These are phyloP conservation scores for Avena eriantha DNA, from an alignment of 176 grass and related monocot genomes.

Conservation along the genomic window DNA sequence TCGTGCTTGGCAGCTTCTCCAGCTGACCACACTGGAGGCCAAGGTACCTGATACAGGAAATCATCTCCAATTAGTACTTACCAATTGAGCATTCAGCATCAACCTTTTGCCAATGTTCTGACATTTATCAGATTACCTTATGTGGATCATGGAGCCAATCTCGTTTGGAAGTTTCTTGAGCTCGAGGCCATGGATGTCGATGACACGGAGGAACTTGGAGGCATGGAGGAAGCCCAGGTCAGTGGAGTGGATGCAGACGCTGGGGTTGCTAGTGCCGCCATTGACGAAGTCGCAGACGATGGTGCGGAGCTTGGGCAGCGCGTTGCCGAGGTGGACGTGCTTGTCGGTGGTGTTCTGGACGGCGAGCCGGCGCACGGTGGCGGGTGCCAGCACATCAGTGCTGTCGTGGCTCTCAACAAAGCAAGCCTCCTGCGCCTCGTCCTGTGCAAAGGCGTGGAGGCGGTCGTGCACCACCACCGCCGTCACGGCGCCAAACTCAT, in stretches of 20 bases:
- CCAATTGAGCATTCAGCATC: background rate
- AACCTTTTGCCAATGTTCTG: background rate
- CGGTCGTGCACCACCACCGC: constrained; percentile 54
- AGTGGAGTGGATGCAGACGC: constrained; percentile 33
- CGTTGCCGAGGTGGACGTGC: constrained; percentile 53
- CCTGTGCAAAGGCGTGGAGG: constrained; percentile 56
- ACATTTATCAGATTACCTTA: constrained; percentile 41
- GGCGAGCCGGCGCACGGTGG: constrained; percentile 62
- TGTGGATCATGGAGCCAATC: constrained; percentile 60
- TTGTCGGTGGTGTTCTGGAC: constrained; percentile 45
- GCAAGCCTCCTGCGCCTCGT: constrained; percentile 63
- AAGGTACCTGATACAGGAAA: constrained; percentile 35
- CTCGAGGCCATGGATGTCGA: constrained; percentile 57
- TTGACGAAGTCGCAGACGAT: constrained; percentile 51
- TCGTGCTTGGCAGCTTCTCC: constrained; percentile 49
- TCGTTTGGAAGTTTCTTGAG: constrained; percentile 53
- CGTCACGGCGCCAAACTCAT: constrained; percentile 44
- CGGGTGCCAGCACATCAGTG: constrained; percentile 54
- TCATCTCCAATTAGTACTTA: background rate
- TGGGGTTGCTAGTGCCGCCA: background rate
- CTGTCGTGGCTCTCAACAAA: constrained; percentile 64
- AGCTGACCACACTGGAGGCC: constrained; percentile 37
- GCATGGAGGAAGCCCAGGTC: constrained; percentile 54
- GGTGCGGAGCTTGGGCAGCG: constrained; percentile 59
- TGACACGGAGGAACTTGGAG: constrained; percentile 64